A percentile compares a stretch with the other conserved stretches of the same genome.
These are phyloP conservation scores for Pelagomonas calceolata DNA, from an alignment of 108 stramenopile genomes.

Conservation along the genomic window DNA sequence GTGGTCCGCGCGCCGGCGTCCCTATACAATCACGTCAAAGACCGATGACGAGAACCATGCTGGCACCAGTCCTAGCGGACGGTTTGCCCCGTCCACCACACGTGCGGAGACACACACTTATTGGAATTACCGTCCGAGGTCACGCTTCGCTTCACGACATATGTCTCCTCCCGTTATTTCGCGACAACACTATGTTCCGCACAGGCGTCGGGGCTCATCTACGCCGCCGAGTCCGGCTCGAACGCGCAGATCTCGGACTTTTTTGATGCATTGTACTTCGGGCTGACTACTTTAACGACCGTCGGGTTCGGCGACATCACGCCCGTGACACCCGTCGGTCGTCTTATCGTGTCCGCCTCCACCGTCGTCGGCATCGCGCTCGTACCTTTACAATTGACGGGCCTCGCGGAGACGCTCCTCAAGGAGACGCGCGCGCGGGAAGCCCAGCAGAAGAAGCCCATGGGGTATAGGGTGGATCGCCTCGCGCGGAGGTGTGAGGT, in stretches of 20 bases:
- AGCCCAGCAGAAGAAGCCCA: neutral
- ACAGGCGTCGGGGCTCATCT: conserved; percentile 62
- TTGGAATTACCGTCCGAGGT: no score
- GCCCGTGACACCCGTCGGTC: conserved; percentile 54
- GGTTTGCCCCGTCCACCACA: no score
- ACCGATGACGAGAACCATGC: no score
- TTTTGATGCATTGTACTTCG: conserved; percentile 68
- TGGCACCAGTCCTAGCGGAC: no score
- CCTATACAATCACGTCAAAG: no score
- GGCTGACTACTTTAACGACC: conserved; percentile 59
- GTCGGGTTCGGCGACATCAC: conserved; percentile 68
- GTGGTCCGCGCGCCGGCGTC: no score
- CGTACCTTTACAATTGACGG: conserved; percentile 33
- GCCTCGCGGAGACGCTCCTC: conserved; percentile 1
- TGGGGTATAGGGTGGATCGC: neutral
- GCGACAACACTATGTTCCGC: no score
- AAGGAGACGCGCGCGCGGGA: neutral
- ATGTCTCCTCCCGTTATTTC: no score
- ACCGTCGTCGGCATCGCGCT: conserved; percentile 63
- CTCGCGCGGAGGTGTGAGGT: neutral
- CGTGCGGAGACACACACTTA: no score
- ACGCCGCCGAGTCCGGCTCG: conserved; percentile 54
- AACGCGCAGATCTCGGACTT: conserved; percentile 62
- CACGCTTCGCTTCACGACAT: no score
- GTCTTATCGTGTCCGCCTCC: conserved; percentile 48